Conservation (phyloP, 768 basidiomycete genomes). For the Baorangia bicolor region DNA sequence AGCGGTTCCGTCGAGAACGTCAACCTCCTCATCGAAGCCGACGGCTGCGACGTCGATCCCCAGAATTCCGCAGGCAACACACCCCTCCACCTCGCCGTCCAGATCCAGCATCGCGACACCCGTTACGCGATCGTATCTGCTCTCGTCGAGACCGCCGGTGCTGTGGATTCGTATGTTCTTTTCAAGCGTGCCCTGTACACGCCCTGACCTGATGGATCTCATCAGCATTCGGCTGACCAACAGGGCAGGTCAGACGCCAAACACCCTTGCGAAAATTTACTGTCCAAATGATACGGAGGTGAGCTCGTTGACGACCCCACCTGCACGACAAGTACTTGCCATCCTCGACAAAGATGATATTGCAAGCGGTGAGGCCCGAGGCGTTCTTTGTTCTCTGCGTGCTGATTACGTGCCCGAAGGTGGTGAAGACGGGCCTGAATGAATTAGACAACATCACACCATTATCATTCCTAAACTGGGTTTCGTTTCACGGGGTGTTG, state of each 20-base stretch:
- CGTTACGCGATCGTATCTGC: constrained; percentile 22
- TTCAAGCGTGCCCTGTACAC: no score
- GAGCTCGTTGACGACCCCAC: constrained; percentile 18
- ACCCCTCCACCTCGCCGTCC: constrained; percentile 30
- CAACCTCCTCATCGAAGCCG: constrained; percentile 20
- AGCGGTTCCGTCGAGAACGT: constrained; percentile 20
- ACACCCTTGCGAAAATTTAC: constrained; percentile 20
- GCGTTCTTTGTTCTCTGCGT: neutral
- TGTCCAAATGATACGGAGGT: constrained; percentile 18
- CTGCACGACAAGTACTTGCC: constrained; percentile 9
- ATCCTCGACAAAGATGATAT: constrained; percentile 18
- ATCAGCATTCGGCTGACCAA: constrained; percentile 24
- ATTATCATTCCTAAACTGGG: neutral
- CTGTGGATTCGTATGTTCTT: constrained; percentile 23
- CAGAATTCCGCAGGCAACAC: constrained; percentile 27
- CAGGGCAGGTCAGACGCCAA: constrained; percentile 29
- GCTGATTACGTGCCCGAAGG: constrained; percentile 6
- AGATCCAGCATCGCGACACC: constrained; percentile 7
- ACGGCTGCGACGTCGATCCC: constrained; percentile 31
- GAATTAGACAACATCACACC: neutral
- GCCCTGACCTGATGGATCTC: neutral
- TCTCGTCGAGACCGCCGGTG: constrained; percentile 26
- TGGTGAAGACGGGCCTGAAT: neutral
- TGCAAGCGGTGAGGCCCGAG: constrained; percentile 14
- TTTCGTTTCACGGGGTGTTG: neutral